Conservation (phyloP, 2,329 filamentous ascomycete species). For the Ophiocordyceps australis region DNA sequence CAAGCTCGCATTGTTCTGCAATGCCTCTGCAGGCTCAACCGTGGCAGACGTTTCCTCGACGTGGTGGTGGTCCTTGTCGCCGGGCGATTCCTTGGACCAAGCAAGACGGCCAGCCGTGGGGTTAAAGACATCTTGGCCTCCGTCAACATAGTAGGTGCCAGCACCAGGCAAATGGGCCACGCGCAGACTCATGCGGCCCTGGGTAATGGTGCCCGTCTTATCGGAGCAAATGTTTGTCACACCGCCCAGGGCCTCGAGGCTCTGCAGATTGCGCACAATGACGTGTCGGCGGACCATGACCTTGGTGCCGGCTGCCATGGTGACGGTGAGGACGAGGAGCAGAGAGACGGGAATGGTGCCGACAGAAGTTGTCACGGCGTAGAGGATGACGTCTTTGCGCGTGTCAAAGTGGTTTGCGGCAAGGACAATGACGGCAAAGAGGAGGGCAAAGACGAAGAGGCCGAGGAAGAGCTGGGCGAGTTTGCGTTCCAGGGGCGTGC, state of each 20-base stretch:
- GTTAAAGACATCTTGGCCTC: constrained; percentile 36
- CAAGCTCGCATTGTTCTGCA: constrained; percentile 25
- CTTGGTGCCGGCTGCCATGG: constrained; percentile 36
- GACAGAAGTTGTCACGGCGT: constrained; percentile 24
- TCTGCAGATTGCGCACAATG: constrained; percentile 30
- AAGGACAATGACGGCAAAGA: constrained; percentile 25
- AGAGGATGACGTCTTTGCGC: constrained; percentile 21
- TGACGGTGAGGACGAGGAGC: constrained; percentile 35
- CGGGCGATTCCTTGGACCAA: constrained; percentile 15
- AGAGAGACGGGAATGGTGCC: constrained; percentile 33
- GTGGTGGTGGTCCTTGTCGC: constrained; percentile 15
- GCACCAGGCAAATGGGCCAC: constrained; percentile 31
- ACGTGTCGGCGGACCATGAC: constrained; percentile 33
- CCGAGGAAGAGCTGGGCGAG: constrained; percentile 51
- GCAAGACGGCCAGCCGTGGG: constrained; percentile 30
- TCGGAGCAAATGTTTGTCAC: constrained; percentile 38
- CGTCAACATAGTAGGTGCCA: constrained; percentile 25
- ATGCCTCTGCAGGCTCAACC: constrained; percentile 8
- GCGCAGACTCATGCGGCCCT: constrained; percentile 33
- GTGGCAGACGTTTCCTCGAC: constrained; percentile 7
- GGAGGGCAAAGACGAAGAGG: constrained; percentile 40
- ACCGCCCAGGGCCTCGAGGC: constrained; percentile 33
- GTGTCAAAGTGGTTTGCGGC: constrained; percentile 20
- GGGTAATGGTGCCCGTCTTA: constrained; percentile 36
- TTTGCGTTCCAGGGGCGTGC: constrained; percentile 52